Percentiles rank a stretch among this genome's conserved stretches.
Conservation (phyloP, 2,329 filamentous ascomycete genomes). For the Aotearoamyces nothofagi region DNA sequence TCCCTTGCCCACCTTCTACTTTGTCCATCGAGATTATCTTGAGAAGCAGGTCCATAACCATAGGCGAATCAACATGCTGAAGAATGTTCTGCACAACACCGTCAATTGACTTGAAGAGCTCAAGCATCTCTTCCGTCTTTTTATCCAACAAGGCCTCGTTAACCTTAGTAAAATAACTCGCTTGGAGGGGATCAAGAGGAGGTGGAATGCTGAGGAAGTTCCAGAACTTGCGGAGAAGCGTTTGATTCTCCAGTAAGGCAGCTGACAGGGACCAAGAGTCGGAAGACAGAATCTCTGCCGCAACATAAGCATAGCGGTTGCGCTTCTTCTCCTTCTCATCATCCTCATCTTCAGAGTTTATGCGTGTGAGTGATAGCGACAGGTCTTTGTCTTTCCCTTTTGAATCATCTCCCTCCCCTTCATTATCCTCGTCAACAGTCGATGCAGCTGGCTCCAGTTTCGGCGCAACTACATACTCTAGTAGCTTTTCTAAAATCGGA, state of each 20-base stretch:
- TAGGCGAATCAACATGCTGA: conserved; percentile 88
- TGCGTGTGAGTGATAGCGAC: conserved; percentile 35
- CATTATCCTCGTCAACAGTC: conserved; percentile 33
- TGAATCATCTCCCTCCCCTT: conserved; percentile 33
- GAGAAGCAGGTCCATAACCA: conserved; percentile 93
- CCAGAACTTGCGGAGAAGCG: conserved; percentile 77
- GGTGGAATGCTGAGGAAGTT: conserved; percentile 70
- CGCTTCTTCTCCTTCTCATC: conserved; percentile 83
- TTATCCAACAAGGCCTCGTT: conserved; percentile 96
- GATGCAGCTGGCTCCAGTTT: conserved; percentile 43
- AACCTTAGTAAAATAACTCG: conserved; percentile 96
- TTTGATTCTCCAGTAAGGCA: conserved; percentile 72
- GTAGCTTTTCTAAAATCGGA: conserved; percentile 65
- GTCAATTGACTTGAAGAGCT: conserved; percentile 71
- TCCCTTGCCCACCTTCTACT: conserved; percentile 76
- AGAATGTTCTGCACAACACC: conserved; percentile 74
- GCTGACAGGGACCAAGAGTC: conserved; percentile 97
- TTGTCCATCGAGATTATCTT: conserved; percentile 97
- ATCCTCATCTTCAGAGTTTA: conserved; percentile 32
- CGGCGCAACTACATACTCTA: conserved; percentile 83
- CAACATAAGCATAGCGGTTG: conserved; percentile 84
- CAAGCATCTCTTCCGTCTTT: conserved; percentile 95
- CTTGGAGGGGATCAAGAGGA: conserved; percentile 82
- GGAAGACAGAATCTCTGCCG: conserved; percentile 84
- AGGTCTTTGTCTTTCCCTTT: conserved; percentile 29